These are phyloP conservation scores for Trichosporon sp. DNA, from an alignment of 1,284 basidiomycete species.

Conservation along the genomic window DNA sequence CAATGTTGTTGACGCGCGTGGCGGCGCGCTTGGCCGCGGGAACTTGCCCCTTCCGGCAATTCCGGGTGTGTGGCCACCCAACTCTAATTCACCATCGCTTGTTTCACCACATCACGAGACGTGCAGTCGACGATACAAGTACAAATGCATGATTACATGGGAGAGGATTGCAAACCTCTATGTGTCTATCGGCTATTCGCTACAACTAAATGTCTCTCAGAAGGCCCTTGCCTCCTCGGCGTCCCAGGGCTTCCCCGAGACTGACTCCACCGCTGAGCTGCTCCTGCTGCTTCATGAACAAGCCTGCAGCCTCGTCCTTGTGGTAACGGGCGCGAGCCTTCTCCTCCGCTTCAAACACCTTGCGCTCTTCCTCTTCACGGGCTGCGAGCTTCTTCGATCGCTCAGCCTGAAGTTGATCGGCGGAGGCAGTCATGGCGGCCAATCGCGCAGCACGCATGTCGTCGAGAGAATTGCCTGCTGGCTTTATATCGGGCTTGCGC, in stretches of 20 bases:
- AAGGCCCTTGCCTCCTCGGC: conserved; percentile 44
- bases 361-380: conserved; percentile 33
- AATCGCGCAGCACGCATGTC: conserved; percentile 72
- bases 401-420: conserved; percentile 52
- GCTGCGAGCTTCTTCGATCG: conserved; percentile 33
- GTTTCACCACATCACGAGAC: neutral
- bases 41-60: conserved; percentile 5
- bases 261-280: conserved; percentile 32
- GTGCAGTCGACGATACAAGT: neutral
- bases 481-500: conserved; percentile 15
- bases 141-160: neutral
- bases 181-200: neutral
- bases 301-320: conserved; percentile 40
- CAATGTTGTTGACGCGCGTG: conserved; percentile 10
- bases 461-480: conserved; percentile 30
- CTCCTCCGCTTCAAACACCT: conserved; percentile 31
- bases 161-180: neutral
- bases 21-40: neutral
- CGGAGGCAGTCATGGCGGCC: conserved; percentile 76
- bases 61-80: neutral
- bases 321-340: conserved; percentile 36
- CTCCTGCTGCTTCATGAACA: conserved; percentile 44
- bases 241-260: conserved; percentile 38
- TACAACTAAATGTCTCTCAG: conserved; percentile 34
- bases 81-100: neutral